Base-by-base conservation (phyloP, 208 protist genomes). In the Porcisia hertigi region DNA sequence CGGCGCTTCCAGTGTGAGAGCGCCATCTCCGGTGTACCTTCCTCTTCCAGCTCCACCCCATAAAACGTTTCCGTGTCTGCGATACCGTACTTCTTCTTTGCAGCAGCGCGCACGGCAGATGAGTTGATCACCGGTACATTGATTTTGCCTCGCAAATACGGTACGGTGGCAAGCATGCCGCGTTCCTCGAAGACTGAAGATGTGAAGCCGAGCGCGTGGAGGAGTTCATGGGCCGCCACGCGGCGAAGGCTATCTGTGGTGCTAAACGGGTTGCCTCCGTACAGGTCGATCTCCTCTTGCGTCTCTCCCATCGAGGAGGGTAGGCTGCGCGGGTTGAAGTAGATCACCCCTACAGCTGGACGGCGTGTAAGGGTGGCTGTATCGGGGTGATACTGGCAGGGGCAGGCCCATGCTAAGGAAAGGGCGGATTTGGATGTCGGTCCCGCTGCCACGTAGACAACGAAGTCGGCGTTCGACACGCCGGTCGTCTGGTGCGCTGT, bases 1-100 rank as follows among this genome's bases (percentile, higher is more conserved):
- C 89, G 83, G 30, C 86, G 82, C 83, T 97, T 91, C 94, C 96
- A 98, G 86, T 98, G 94, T 23, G 93, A 97, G 64, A 60, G 53
- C 0, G 63, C 3, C 0, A 52, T 73, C 7, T 52, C 69, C 23
- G 30, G 2, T 3, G 11, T 34, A 9, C 69, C 69, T 45, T 49
- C 6, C 64, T 97, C 85, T 75, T 97, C 94, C 39, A 98, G 65
- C 85, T 95, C 91, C 57, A 90, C 83, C 6, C 88, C 87, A 3
- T 57, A 54, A n/a, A 95, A 39, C 4, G 14, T 67, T 16, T 65
- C 34, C 67, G 90, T 93, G 64, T 78, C 62, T 2, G 65, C 20
- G 39, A 71, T 23, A 41, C 79, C 82, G 73, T 91, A 98, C 77
- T 94, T 91, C 4, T 25, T 52, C 60, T 74, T 60, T 16, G 87